phyloP scores from a whole-genome alignment of 179 eudicot species.

The Silene vulgaris region DNA sequence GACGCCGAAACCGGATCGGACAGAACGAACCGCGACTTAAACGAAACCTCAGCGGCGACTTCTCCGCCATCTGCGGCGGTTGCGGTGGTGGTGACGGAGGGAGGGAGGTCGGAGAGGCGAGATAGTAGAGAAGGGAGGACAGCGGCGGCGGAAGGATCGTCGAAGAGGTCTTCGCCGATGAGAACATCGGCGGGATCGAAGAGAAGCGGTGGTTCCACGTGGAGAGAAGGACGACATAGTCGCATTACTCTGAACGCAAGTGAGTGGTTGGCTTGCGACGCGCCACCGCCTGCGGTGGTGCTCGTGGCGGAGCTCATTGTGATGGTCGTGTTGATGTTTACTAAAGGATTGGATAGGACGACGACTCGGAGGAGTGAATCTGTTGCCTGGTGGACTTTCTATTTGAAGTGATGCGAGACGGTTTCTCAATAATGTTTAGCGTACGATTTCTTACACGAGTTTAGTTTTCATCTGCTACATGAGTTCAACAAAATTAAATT shows the following conservation, averaged over 20 bases:
- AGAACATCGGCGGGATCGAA: conserved; percentile 79
- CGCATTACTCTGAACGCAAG: conserved; percentile 94
- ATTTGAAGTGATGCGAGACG: too few relatives aligned
- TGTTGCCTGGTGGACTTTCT: too few relatives aligned
- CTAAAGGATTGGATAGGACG: too few relatives aligned
- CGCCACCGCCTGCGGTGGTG: conserved; percentile 15
- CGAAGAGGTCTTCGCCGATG: conserved; percentile 71
- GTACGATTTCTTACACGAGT: too few relatives aligned
- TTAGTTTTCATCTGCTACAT: too few relatives aligned
- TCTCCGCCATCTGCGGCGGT: conserved; percentile 1
- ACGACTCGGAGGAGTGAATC: too few relatives aligned
- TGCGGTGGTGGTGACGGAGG: conserved; percentile 21
- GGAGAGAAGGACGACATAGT: conserved; percentile 78
- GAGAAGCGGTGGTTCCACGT: conserved; percentile 74
- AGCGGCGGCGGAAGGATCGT: conserved; percentile 43
- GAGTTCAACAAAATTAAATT: too few relatives aligned
- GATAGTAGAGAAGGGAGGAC: conserved; percentile 35
- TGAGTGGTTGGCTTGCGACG: conserved; percentile 44
- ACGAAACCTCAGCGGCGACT: conserved; percentile 42
- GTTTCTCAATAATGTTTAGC: too few relatives aligned
- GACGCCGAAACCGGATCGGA: conserved; percentile 50
- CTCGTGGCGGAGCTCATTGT: conserved; percentile 4
- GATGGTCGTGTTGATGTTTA: too few relatives aligned
- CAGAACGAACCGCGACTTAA: conserved; percentile 61
- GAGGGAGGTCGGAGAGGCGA: conserved; percentile 16